A percentile compares a stretch with the other conserved stretches of the same genome.
These are phyloP conservation scores for Apium graveolens DNA, from an alignment of 129 eudicot species.

Conservation along the genomic window DNA sequence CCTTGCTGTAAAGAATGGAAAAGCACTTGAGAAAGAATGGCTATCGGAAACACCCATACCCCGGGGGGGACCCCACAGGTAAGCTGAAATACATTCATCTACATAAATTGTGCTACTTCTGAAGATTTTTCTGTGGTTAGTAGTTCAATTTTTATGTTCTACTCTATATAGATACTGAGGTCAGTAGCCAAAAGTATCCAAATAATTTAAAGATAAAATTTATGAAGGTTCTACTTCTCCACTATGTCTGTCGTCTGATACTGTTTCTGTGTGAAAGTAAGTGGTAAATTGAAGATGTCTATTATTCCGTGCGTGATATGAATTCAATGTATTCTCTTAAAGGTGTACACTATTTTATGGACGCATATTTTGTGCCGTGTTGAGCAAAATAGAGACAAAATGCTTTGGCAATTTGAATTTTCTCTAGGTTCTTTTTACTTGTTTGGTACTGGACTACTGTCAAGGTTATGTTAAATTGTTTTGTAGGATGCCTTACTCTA, in stretches of 20 bases:
- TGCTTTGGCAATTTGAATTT: neutral
- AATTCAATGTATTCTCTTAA: neutral
- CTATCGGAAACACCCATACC: conserved; percentile 78
- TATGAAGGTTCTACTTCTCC: neutral
- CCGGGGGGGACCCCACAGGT: conserved; percentile 99
- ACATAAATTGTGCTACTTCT: neutral
- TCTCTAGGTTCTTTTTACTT: neutral
- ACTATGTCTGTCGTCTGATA: neutral
- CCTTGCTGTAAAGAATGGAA: conserved; percentile 85
- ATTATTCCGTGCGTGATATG: neutral
- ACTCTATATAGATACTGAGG: neutral
- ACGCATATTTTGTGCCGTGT: neutral
- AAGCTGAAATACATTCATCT: neutral
- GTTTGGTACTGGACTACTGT: neutral
- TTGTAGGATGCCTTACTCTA: neutral
- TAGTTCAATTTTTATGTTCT: neutral
- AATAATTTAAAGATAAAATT: neutral
- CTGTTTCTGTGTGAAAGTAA: neutral
- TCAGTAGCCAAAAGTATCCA: neutral
- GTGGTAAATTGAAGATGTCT: neutral
- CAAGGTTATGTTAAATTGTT: neutral
- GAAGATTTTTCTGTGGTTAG: neutral
- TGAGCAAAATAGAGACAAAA: neutral
- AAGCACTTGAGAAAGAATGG: conserved; percentile 83
- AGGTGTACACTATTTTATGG: neutral